A percentile compares a stretch with the other conserved stretches of the same genome.
Conservation (phyloP, 441 rosid species). For the Cnidoscolus chayamansa region DNA sequence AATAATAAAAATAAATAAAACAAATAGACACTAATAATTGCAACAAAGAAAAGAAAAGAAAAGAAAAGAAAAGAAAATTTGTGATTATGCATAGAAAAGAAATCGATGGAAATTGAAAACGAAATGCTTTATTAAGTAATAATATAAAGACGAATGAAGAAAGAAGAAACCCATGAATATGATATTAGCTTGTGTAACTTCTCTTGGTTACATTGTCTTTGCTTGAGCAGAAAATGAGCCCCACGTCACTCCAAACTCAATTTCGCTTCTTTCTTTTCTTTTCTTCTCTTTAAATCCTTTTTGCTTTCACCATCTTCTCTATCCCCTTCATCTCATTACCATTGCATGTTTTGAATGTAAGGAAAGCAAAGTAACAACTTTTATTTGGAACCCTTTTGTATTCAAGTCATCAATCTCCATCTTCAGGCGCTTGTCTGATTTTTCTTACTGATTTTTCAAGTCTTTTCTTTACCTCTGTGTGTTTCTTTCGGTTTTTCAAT, state of each 20-base stretch:
- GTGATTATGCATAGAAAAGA: not conserved
- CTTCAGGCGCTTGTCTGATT: not conserved
- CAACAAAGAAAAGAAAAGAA: not conserved
- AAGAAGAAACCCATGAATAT: slow-evolving; percentile 8
- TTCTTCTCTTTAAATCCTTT: not conserved
- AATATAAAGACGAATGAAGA: not conserved
- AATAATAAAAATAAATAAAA: too few relatives aligned
- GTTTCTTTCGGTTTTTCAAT: slow-evolving; percentile 25
- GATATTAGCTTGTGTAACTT: not conserved
- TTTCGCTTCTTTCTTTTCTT: not conserved
- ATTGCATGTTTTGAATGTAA: not conserved
- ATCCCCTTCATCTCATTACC: not conserved
- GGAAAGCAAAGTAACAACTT: not conserved
- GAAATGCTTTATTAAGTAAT: not conserved
- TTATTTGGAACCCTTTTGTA: not conserved
- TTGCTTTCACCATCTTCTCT: not conserved
- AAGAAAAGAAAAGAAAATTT: not conserved
- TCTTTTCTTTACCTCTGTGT: slow-evolving; percentile 10
- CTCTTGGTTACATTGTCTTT: slow-evolving; percentile 12
- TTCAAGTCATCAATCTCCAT: not conserved
- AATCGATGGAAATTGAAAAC: not conserved
- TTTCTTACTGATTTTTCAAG: slow-evolving; percentile 10
- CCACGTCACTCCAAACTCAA: not conserved
- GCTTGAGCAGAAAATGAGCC: not conserved
- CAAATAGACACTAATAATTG: too few relatives aligned